A percentile compares a stretch with the other conserved stretches of the same genome.
Evolutionary conservation across 805 yeast genomes (phyloP).

Genomic region (Nakazawaea wyomingensis): DNA sequence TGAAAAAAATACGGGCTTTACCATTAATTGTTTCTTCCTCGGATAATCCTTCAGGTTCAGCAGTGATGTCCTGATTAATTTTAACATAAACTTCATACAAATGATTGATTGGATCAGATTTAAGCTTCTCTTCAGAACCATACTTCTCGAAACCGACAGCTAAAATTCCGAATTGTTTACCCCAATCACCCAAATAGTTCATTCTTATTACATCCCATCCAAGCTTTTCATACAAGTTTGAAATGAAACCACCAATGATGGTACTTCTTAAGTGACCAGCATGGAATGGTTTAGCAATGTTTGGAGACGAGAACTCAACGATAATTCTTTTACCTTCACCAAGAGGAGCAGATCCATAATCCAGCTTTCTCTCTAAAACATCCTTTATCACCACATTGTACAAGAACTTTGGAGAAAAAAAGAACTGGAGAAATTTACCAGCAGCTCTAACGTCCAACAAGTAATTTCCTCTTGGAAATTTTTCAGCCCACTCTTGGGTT

Average conservation of each 20-base stretch:
- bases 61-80: slow-evolving; percentile 70
- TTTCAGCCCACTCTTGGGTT: slow-evolving; percentile 72
- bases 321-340: slow-evolving; percentile 68
- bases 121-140: slow-evolving; percentile 72
- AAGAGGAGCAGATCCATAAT: slow-evolving; percentile 71
- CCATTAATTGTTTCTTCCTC: slow-evolving; percentile 58
- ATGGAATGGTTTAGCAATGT: slow-evolving; percentile 98
- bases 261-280: slow-evolving; percentile 99
- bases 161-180: slow-evolving; percentile 94
- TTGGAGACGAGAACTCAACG: slow-evolving; percentile 94
- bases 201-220: slow-evolving; percentile 93
- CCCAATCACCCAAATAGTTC: slow-evolving; percentile 99
- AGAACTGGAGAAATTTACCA: slow-evolving; percentile 91
- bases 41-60: slow-evolving; percentile 45
- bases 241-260: slow-evolving; percentile 91
- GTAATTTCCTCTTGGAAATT: slow-evolving; percentile 69
- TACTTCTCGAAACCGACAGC: slow-evolving; percentile 89
- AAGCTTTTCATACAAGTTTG: slow-evolving; percentile 81
- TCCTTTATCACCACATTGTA: slow-evolving; percentile 67
- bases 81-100: slow-evolving; percentile 90
- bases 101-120: slow-evolving; percentile 84
- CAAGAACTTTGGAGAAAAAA: slow-evolving; percentile 62
- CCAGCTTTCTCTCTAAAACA: slow-evolving; percentile 50
- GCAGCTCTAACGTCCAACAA: slow-evolving; percentile 69
- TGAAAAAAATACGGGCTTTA: slow-evolving; percentile 83